phyloP scores from a whole-genome alignment of 2,329 filamentous ascomycete genomes.

The Blastomyces percursus region DNA sequence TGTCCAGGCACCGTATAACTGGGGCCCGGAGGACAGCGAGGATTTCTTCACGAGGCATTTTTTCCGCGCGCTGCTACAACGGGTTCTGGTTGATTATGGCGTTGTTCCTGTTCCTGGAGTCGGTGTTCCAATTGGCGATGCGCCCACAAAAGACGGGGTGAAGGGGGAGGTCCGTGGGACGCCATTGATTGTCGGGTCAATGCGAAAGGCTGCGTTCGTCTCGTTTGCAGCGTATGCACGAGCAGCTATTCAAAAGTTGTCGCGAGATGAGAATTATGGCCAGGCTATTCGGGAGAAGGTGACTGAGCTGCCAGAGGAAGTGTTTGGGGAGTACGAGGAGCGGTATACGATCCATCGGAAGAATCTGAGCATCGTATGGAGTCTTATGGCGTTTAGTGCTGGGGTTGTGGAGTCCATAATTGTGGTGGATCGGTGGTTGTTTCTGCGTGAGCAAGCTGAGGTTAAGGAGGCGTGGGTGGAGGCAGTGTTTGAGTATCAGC shows the following conservation, averaged over 20 bases:
- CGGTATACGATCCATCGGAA: conserved; percentile 57
- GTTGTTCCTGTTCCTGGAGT: conserved; percentile 52
- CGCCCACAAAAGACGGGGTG: conserved; percentile 13
- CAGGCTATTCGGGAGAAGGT: conserved; percentile 55
- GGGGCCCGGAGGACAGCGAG: conserved; percentile 70
- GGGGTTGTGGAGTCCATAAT: conserved; percentile 81
- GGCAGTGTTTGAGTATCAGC: conserved; percentile 74
- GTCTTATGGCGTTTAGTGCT: conserved; percentile 90
- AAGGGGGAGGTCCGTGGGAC: conserved; percentile 40
- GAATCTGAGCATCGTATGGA: conserved; percentile 81
- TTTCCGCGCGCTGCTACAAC: conserved; percentile 80
- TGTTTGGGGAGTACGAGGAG: conserved; percentile 60
- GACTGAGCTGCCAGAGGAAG: conserved; percentile 58
- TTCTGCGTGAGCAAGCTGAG: conserved; percentile 65
- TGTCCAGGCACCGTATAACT: conserved; percentile 88
- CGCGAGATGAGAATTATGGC: conserved; percentile 49
- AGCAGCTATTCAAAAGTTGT: conserved; percentile 67
- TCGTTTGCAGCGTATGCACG: conserved; percentile 68
- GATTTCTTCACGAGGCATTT: conserved; percentile 88
- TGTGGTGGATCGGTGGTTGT: conserved; percentile 82
- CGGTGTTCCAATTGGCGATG: conserved; percentile 19
- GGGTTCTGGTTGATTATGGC: conserved; percentile 77
- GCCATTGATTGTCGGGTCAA: conserved; percentile 74
- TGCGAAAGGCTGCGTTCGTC: conserved; percentile 67
- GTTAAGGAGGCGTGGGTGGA: conserved; percentile 80